Evolutionary conservation across 768 basidiomycete genomes (phyloP), one percentile per base, ranked within the genome.

Genomic region (Mrakia hoshinonis): DNA sequence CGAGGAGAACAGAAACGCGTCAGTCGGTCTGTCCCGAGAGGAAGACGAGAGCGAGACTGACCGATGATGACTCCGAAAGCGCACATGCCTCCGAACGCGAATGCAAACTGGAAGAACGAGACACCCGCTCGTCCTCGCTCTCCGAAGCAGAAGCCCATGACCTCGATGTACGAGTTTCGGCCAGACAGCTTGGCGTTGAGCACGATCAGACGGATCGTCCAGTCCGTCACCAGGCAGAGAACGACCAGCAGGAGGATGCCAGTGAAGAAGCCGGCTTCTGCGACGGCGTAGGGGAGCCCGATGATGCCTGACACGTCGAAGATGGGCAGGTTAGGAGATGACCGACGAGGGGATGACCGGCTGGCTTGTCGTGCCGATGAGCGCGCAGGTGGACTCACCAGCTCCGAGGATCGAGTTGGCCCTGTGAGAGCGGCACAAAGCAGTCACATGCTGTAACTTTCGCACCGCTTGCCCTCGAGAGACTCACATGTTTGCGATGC

Each of bases 1-100:
- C 69, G 31, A 63, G 24, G 29, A 43, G 24, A 54, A n/a, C 24
- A 29, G 34, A 60, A 34, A 46, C 11, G 29, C 15, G 31, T 10
- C 7, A 60, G 38, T 38, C n/a, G 34, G 12, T 2, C 26, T 51
- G 13, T 60, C 43, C 20, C 26, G 15, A 3, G 26, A 1, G 0
- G 24, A 1, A 20, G 6, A 22, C 6, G 18, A 18, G 2, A 20
- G 20, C 10, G 22, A 4, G 4, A 51, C 69, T 58, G 4, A 70
- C 69, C 69, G 20, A 68, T 92, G 75, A 98, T 97, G 76, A 98
- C 95, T 36, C 92, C 91, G 78, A 97, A 98, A 0, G 95, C 95
- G 75, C 92, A 95, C 93, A 97, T 76, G 88, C 92, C 94, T 76
- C 96, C 96, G 74, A 96, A 96, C 10, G 96, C 96, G 78, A 99